These are phyloP conservation scores for Capsicum pubescens DNA, from an alignment of 257 asterid genomes.

Conservation along the genomic window DNA sequence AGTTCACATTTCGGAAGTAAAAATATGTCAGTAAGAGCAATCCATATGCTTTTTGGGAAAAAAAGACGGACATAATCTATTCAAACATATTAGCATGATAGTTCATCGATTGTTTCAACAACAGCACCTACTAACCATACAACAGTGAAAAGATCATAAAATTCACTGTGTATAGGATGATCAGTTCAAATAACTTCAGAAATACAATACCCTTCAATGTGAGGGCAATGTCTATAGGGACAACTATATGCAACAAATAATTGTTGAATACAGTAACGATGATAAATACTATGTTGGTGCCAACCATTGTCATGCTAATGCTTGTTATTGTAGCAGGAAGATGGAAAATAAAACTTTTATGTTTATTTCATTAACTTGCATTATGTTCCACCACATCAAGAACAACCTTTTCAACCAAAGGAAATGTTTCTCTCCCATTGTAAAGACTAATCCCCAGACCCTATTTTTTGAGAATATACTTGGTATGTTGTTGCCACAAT, in stretches of 20 bases:
- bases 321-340: not conserved
- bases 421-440: not conserved
- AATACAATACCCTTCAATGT: not conserved
- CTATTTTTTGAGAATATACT: too few species aligned
- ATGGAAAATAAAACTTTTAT: not conserved
- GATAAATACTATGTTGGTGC: too few species aligned
- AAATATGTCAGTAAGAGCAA: too few species aligned
- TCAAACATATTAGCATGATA: too few species aligned
- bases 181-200: not conserved
- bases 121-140: not conserved
- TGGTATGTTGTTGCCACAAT: too few species aligned
- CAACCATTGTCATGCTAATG: not conserved
- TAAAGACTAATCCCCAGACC: too few species aligned
- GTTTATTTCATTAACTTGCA: conserved; percentile 24
- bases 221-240: not conserved
- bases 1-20: too few species aligned
- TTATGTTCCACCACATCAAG: not conserved
- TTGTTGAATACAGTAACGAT: conserved; percentile 6
- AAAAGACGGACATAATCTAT: too few species aligned
- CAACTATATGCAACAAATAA: not conserved
- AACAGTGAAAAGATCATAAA: not conserved
- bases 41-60: too few species aligned
- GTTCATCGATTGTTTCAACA: not conserved
- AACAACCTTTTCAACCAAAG: conserved; percentile 17
- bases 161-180: not conserved